These are phyloP conservation scores for Tetrahymena malaccensis DNA, from an alignment of 73 alveolate species.

Conservation along the genomic window DNA sequence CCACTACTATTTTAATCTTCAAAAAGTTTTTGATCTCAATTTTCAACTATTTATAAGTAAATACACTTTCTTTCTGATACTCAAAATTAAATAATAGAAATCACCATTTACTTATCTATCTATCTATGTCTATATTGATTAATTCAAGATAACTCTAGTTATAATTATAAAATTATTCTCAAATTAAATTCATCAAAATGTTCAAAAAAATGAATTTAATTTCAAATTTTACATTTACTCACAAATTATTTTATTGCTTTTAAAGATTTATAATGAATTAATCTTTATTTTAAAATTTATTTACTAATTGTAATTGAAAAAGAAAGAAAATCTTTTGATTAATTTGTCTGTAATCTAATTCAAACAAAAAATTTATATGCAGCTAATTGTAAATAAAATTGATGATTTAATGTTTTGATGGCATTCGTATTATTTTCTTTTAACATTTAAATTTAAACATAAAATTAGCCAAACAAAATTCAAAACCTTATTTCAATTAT, in stretches of 20 bases:
- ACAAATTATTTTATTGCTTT: too few species aligned
- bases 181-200: too few species aligned
- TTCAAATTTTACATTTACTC: too few species aligned
- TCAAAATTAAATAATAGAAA: background rate
- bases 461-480: background rate
- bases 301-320: too few species aligned
- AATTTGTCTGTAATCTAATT: background rate
- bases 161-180: too few species aligned
- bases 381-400: too few species aligned
- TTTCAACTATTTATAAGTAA: background rate
- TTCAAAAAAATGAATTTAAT: background rate
- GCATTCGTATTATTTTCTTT: background rate
- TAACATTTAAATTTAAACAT: too few species aligned
- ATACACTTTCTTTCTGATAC: background rate
- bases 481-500: background rate
- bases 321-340: background rate
- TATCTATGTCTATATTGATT: background rate
- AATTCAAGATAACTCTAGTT: too few species aligned
- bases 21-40: background rate
- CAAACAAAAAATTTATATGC: background rate
- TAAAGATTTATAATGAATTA: background rate
- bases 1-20: background rate
- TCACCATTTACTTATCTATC: background rate
- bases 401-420: background rate
- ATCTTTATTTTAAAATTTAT: too few species aligned